Conservation (phyloP, 345 rosid genomes). For the Hibiscus trionum region DNA sequence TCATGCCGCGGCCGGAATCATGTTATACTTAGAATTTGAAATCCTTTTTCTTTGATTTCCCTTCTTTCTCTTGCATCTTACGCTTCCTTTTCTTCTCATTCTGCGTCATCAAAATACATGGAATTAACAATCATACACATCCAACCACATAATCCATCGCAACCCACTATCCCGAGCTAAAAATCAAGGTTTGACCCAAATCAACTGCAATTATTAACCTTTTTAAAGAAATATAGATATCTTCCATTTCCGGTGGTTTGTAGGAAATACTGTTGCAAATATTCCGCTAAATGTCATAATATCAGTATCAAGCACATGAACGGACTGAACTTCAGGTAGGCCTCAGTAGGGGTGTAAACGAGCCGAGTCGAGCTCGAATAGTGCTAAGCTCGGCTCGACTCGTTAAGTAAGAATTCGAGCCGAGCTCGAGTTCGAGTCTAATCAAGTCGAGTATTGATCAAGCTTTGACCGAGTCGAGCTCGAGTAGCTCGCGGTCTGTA, state of each 20-base stretch:
- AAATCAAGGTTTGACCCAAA: neutral
- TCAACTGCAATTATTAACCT: too few species aligned
- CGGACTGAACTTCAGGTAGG: neutral
- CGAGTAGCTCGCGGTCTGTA: too few species aligned
- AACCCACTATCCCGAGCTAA: neutral
- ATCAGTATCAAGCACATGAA: neutral
- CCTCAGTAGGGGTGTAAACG: too few species aligned
- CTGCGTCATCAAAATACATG: constrained; percentile 31
- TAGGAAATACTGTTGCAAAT: neutral
- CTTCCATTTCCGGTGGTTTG: neutral
- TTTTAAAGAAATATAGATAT: neutral
- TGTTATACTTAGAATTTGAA: constrained; percentile 53
- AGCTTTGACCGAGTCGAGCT: too few species aligned
- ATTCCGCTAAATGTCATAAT: neutral
- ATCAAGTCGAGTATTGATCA: too few species aligned
- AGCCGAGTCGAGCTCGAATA: too few species aligned
- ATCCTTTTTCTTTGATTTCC: constrained; percentile 87
- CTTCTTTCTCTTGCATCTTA: constrained; percentile 84
- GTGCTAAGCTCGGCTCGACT: too few species aligned
- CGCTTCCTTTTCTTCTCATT: constrained; percentile 93
- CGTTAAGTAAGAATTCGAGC: too few species aligned
- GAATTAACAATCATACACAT: neutral
- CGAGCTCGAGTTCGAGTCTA: too few species aligned
- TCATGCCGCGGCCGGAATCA: neutral
- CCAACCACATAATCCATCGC: neutral